Evolutionary conservation across 2,329 filamentous ascomycete genomes (phyloP).

Genomic region (Cordyceps militaris): DNA sequence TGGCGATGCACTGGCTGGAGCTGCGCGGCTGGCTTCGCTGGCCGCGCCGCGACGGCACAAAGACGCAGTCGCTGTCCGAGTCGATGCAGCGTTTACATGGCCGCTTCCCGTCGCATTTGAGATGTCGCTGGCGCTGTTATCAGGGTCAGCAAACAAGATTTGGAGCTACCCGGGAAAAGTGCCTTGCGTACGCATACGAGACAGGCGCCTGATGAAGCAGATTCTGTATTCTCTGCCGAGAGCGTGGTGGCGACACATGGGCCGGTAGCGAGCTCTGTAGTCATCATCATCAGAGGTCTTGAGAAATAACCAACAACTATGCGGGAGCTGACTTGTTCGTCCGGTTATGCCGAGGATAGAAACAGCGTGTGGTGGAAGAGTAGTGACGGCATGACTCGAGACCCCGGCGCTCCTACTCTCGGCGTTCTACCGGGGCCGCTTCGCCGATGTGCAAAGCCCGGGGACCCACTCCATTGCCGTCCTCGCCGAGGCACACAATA

Average conservation of each 20-base stretch:
- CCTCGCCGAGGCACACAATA: background rate
- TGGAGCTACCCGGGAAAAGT: background rate
- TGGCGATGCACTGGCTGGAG: background rate
- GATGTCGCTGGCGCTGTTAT: constrained; percentile 3
- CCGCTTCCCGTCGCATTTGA: background rate
- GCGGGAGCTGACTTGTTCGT: no score
- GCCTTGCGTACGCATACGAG: background rate
- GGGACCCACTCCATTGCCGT: background rate
- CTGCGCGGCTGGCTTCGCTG: background rate
- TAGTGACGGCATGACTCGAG: background rate
- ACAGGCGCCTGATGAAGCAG: background rate
- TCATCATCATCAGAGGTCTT: background rate
- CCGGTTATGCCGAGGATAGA: background rate
- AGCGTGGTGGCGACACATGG: background rate
- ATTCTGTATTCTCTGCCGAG: background rate
- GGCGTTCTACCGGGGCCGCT: background rate
- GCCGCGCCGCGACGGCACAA: constrained; percentile 3
- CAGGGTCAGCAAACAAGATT: background rate
- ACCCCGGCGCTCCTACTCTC: background rate
- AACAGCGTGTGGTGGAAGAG: background rate
- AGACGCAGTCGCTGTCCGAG: constrained; percentile 4
- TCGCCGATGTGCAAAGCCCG: constrained; percentile 6
- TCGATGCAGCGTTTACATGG: background rate
- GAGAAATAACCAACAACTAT: no score
- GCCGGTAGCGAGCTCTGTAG: background rate